Conservation (phyloP, 1,284 basidiomycete genomes). For the Agaricales sp. region DNA sequence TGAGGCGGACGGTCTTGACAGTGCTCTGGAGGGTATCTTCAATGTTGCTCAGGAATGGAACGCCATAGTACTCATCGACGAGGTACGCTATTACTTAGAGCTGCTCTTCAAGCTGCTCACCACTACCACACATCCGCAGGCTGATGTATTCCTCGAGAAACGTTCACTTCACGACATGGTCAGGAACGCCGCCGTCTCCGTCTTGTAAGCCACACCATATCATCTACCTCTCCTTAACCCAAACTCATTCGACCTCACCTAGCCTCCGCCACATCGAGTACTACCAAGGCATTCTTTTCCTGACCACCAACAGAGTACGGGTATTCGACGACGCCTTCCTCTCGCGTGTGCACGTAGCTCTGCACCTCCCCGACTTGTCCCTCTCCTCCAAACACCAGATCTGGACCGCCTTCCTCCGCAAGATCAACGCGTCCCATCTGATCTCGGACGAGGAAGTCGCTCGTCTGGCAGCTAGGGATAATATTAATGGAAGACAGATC, state of each 20-base stretch:
- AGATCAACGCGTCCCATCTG: slow-evolving; percentile 25
- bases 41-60: slow-evolving; percentile 22
- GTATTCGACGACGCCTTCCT: slow-evolving; percentile 23
- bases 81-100: slow-evolving; percentile 47
- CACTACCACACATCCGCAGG: slow-evolving; percentile 30
- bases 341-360: slow-evolving; percentile 21
- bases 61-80: slow-evolving; percentile 26
- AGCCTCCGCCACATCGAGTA: slow-evolving; percentile 22
- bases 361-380: slow-evolving; percentile 19
- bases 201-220: slow-evolving; percentile 30
- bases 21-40: slow-evolving; percentile 15
- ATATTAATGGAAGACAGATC: slow-evolving; percentile 28
- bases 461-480: slow-evolving; percentile 32
- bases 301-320: slow-evolving; percentile 25
- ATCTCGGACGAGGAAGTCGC: slow-evolving; percentile 30
- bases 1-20: slow-evolving; percentile 16
- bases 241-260: slow-evolving; percentile 47
- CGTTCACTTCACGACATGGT: slow-evolving; percentile 15
- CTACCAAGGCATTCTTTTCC: slow-evolving; percentile 24
- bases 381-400: slow-evolving; percentile 14
- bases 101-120: slow-evolving; percentile 49
- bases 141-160: slow-evolving; percentile 24
- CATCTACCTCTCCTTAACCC: slow-evolving; percentile 30
- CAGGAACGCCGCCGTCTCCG: slow-evolving; percentile 26
- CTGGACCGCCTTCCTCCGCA: slow-evolving; percentile 25